Conservation (phyloP, 2,329 filamentous ascomycete species). For the Fusarium ramigenum region DNA sequence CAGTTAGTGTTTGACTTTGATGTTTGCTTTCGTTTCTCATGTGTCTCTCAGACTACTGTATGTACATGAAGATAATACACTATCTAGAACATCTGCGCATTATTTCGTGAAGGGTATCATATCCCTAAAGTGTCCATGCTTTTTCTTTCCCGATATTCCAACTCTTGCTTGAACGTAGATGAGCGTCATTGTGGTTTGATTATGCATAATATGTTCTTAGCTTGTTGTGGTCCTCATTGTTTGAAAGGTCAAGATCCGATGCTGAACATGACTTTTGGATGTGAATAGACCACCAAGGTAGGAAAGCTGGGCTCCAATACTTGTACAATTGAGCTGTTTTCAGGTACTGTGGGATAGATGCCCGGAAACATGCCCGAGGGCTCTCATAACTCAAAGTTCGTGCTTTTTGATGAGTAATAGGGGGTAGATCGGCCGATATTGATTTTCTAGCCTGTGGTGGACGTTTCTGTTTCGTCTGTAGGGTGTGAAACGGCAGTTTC, state of each 20-base stretch:
- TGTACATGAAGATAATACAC: constrained; percentile 4
- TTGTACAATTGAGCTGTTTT: not conserved
- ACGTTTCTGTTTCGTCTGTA: not conserved
- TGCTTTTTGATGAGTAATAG: not conserved
- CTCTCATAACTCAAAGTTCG: not conserved
- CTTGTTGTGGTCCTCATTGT: accelerated
- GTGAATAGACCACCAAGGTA: accelerated
- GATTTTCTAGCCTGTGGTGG: not conserved
- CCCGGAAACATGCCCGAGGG: not conserved
- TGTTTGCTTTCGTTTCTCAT: not conserved
- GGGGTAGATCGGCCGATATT: not conserved
- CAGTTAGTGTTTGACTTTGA: not conserved
- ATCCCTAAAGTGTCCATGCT: not conserved
- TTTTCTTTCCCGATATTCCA: not conserved
- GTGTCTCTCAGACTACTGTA: not conserved
- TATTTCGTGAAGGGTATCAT: constrained; percentile 19
- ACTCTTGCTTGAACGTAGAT: not conserved
- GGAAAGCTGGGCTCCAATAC: not conserved
- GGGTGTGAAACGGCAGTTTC: not conserved
- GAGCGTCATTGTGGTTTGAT: not conserved
- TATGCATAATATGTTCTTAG: not conserved
- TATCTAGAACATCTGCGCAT: constrained; percentile 5
- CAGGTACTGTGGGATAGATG: not conserved
- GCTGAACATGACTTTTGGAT: not conserved
- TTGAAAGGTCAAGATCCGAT: not conserved